Percentiles rank a stretch among this genome's conserved stretches.
phyloP scores from a whole-genome alignment of 345 rosid genomes.

The Reutealis trisperma region DNA sequence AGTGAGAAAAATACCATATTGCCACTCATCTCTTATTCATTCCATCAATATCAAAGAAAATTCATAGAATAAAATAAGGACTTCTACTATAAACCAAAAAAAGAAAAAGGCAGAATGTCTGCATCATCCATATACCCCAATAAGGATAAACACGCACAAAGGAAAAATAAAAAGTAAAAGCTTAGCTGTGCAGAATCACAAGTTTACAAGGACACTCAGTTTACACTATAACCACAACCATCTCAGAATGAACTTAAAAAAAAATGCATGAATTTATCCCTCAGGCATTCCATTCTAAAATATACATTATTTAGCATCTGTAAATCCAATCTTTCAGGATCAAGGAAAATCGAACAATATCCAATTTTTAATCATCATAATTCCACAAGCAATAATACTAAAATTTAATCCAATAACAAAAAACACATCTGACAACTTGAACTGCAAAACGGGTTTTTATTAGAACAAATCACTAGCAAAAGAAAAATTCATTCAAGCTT shows the following conservation, averaged over 20 bases:
- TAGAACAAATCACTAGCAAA: neutral
- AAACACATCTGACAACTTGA: neutral
- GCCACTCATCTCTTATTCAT: neutral
- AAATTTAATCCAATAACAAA: neutral
- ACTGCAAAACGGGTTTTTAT: neutral
- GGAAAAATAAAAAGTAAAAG: neutral
- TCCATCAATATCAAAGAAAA: neutral
- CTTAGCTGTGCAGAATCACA: neutral
- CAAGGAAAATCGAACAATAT: neutral
- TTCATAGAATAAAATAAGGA: neutral
- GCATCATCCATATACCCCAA: neutral
- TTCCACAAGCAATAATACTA: neutral
- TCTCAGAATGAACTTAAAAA: neutral
- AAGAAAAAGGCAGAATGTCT: neutral
- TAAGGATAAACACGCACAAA: neutral
- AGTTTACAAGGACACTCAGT: neutral
- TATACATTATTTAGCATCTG: neutral
- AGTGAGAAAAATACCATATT: neutral
- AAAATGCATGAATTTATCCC: neutral
- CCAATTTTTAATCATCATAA: neutral
- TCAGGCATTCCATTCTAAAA: neutral
- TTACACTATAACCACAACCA: neutral
- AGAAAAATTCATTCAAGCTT: neutral
- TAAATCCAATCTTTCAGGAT: neutral
- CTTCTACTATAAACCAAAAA: neutral